These are phyloP conservation scores for Candida tibetensis DNA, from an alignment of 805 yeast species.

Conservation along the genomic window DNA sequence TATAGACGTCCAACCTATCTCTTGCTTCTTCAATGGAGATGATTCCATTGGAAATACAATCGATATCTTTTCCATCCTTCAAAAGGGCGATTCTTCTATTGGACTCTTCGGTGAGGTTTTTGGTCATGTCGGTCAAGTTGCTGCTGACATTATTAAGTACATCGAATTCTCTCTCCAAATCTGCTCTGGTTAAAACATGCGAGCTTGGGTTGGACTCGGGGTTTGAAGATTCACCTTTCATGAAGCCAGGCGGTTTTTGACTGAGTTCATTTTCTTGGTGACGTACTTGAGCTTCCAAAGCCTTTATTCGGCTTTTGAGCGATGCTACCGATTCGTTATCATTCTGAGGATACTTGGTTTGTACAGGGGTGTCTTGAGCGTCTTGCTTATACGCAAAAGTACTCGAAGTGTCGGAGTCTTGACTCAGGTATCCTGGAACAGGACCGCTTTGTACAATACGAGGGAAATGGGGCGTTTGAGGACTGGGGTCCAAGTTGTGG, in stretches of 20 bases:
- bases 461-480: too few species aligned
- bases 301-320: slow-evolving; percentile 20
- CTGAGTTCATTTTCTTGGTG: slow-evolving; percentile 9
- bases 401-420: too few species aligned
- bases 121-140: slow-evolving; percentile 42
- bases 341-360: too few species aligned
- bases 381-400: too few species aligned
- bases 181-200: slow-evolving; percentile 32
- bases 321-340: too few species aligned
- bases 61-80: slow-evolving; percentile 29
- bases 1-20: slow-evolving; percentile 49
- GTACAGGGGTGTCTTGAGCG: too few species aligned
- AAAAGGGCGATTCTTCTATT: slow-evolving; percentile 38
- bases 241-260: too few species aligned
- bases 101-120: slow-evolving; percentile 44
- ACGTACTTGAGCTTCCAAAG: slow-evolving; percentile 16
- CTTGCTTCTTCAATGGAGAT: slow-evolving; percentile 60
- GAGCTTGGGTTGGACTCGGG: slow-evolving; percentile 8
- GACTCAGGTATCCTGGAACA: too few species aligned
- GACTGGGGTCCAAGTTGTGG: too few species aligned
- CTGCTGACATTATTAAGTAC: slow-evolving; percentile 32
- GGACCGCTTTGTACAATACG: too few species aligned
- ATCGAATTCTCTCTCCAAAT: slow-evolving; percentile 41
- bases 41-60: slow-evolving; percentile 57
- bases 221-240: too few species aligned